Evolutionary conservation across 2,329 filamentous ascomycete species (phyloP).

Genomic region (Ceratocystis smalleyi): DNA sequence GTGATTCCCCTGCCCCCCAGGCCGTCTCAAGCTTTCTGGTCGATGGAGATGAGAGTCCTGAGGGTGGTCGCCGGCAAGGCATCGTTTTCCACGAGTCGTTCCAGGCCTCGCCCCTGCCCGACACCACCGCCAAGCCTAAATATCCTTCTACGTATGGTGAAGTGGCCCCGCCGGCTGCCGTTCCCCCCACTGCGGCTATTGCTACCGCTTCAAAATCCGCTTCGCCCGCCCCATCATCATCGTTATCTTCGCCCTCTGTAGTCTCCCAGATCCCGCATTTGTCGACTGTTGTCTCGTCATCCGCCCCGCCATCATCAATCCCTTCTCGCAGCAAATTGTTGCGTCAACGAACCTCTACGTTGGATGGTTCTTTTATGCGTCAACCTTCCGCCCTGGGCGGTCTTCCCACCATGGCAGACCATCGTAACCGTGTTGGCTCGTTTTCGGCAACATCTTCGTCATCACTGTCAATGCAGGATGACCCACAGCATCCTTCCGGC

Average conservation of each 20-base stretch:
- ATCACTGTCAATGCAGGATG: constrained; percentile 38
- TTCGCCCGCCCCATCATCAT: background rate
- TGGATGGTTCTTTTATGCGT: constrained; percentile 34
- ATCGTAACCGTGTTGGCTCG: constrained; percentile 52
- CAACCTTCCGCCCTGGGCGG: constrained; percentile 29
- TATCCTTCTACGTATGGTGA: constrained; percentile 24
- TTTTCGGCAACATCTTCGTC: constrained; percentile 41
- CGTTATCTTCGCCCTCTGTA: background rate
- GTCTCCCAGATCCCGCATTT: background rate
- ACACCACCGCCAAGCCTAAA: background rate
- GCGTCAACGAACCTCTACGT: constrained; percentile 41
- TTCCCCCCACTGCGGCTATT: background rate
- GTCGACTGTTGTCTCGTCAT: background rate
- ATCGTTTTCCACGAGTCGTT: constrained; percentile 45
- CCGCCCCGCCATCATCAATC: constrained; percentile 14
- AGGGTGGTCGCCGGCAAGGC: constrained; percentile 37
- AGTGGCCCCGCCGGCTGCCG: constrained; percentile 16
- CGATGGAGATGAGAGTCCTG: constrained; percentile 21
- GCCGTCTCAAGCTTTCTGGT: background rate
- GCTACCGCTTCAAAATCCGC: constrained; percentile 8
- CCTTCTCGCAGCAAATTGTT: constrained; percentile 18
- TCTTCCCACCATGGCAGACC: constrained; percentile 29
- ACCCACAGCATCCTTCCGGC: constrained; percentile 27
- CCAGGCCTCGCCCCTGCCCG: constrained; percentile 34
- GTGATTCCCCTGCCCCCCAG: background rate